Percentiles rank a stretch among this genome's conserved stretches.
Evolutionary conservation across 495 filamentous ascomycete species (phyloP).

Genomic region (Cercophora scortea): DNA sequence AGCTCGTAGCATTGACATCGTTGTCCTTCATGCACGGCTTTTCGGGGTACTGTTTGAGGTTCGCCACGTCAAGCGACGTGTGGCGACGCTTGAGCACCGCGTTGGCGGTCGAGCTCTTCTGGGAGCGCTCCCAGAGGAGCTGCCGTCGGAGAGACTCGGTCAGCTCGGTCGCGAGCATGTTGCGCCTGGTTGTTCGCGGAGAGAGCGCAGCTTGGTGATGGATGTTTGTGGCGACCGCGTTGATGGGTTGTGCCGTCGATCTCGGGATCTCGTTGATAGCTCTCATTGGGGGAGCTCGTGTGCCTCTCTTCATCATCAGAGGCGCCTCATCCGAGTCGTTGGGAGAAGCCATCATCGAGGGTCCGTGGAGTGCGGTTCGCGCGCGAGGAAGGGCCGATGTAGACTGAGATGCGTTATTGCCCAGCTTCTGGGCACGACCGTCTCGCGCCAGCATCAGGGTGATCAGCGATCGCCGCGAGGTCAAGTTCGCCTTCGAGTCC

Average conservation of each 20-base stretch:
- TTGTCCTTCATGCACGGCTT: conserved; percentile 40
- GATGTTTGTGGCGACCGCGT: conserved; percentile 58
- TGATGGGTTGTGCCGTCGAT: conserved; percentile 70
- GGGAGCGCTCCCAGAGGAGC: conserved; percentile 27
- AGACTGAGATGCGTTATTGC: conserved; percentile 64
- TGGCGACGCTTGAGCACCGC: conserved; percentile 87
- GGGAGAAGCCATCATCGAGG: conserved; percentile 65
- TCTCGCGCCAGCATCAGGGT: conserved; percentile 75
- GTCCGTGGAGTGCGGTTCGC: conserved; percentile 63
- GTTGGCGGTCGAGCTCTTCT: conserved; percentile 77
- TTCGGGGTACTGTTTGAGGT: conserved; percentile 70
- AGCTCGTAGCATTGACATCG: conserved; percentile 37
- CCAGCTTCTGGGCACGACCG: conserved; percentile 56
- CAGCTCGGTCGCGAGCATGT: conserved; percentile 94
- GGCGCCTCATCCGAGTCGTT: conserved; percentile 58
- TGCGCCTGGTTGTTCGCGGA: conserved; percentile 84
- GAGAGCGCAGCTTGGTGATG: conserved; percentile 65
- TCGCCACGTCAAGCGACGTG: conserved; percentile 81
- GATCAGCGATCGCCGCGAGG: conserved; percentile 79
- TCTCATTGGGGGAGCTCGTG: conserved; percentile 34
- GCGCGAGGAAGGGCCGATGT: conserved; percentile 71
- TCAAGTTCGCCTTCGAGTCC: conserved; percentile 78
- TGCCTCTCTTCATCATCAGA: conserved; percentile 55
- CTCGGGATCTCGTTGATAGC: conserved; percentile 62
- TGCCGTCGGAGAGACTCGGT: conserved; percentile 36